Evolutionary conservation across 2,329 filamentous ascomycete genomes (phyloP), one percentile per base, ranked within the genome.

Genomic region (Rosellinia necatrix): DNA sequence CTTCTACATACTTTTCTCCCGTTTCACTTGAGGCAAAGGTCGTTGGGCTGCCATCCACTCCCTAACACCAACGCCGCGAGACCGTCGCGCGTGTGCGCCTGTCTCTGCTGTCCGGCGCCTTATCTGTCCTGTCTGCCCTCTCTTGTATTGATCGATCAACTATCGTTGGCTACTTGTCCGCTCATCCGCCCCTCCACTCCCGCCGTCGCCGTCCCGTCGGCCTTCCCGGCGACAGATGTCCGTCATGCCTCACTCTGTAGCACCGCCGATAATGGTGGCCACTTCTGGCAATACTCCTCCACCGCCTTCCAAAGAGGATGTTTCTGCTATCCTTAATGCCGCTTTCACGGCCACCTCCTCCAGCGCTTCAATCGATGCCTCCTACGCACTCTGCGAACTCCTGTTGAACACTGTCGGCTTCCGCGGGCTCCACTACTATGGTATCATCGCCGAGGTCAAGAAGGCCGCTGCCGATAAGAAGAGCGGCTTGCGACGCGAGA

Each of bases 391-490:
- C n/a, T 86, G 83, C 75, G 80, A 85, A 65, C 68, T 84, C 21
- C 71, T 87, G 6, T 71, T 83, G 63, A 78, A 78, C 71, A 77
- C 77, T 34, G 77, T 83, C 58, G 82, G 82, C 62, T 78, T 78
- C 66, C 73, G 72, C 34, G 82, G 83, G 55, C 76, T 86, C 46
- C 67, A 74, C 32, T 66, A 76, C 44, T 85, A 84, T 68, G 81
- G 80, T 62, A 70, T 86, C 62, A 68, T 85, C 24, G 72, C 76
- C 66, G 81, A 84, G 70, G 63, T 85, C 60, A 83, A 80, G 70
- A 84, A 96, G 81, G 91, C 90, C 32, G 92, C 93, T 3, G 78
- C 81, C 66, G 92, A 97, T 77, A 99, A 97, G 86, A 99, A 99
- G 81, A 92, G 87, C 74, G 89, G 88, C 13, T 82, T 88, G 34